Base-by-base conservation (phyloP, 495 filamentous ascomycete species). In the Tetracladium setigerum region DNA sequence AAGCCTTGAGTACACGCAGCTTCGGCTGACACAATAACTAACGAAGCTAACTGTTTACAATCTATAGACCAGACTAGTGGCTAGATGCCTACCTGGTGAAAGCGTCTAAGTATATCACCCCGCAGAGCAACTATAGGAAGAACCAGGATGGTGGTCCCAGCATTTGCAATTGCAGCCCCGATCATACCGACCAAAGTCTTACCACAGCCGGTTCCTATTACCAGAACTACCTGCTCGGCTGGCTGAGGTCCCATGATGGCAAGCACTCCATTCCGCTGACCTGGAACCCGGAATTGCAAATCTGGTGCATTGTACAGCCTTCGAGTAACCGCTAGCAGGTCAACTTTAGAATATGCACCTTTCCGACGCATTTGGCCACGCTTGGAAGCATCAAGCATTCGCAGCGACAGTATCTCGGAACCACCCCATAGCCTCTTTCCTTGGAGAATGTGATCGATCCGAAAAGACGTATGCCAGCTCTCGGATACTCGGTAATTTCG, bases 211-310 rank as follows among this genome's bases (percentile, higher is more conserved):
- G 39, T 50, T 35, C 37, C 38, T 33, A 35, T 12, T 10, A 49
- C 13, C 3, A 49, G 22, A 41, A 49, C 15, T 3, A 50, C 40
- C 30, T 50, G 31, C 38, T 50, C 32, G 17, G 27, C 38, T 50
- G n/a, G 30, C 10, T 44, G 18, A 15, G 46, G 41, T 27, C 46
- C 38, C 33, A 54, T 38, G 7, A 44, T 19, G 18, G 34, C 30
- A 22, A 49, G 40, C 14, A 53, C 13, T 4, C 15, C 14, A 44
- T 50, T 38, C 36, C 50, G 45, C 27, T 47, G 14, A 27, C 15
- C 18, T 33, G 22, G n/a, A 18, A 18, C 13, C 30, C 38, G 38
- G 17, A 48, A 39, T 38, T 41, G 17, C 34, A 49, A n/a, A 16
- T 5, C 18, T 4, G 14, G 37, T 19, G 12, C 38, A 15, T 38